Conservation (phyloP, 2,329 filamentous ascomycete genomes). For the Onygenales sp. region DNA sequence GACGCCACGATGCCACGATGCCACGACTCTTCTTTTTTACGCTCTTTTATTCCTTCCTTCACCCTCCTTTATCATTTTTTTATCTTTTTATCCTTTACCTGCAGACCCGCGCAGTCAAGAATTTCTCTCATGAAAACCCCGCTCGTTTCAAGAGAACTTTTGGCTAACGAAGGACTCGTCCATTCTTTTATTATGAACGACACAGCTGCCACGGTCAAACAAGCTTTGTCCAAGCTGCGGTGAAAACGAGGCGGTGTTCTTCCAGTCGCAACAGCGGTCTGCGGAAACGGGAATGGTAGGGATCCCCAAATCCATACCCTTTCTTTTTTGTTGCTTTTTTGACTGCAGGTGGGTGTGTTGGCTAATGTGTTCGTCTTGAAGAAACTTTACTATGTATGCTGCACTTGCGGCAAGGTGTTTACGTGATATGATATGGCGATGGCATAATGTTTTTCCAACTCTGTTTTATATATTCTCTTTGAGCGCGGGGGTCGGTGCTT, state of each 20-base stretch:
- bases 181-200: slow-evolving; percentile 8
- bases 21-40: no score
- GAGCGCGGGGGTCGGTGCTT: no score
- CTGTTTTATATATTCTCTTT: background rate
- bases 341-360: background rate
- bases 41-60: no score
- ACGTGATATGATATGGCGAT: slow-evolving; percentile 20
- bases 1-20: no score
- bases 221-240: slow-evolving; percentile 77
- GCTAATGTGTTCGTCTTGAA: slow-evolving; percentile 28
- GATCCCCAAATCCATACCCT: slow-evolving; percentile 7
- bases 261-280: slow-evolving; percentile 95
- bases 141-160: slow-evolving; percentile 14
- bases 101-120: background rate
- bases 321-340: background rate
- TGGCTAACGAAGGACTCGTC: slow-evolving; percentile 21
- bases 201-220: slow-evolving; percentile 77
- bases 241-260: slow-evolving; percentile 89
- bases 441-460: background rate
- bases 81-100: background rate
- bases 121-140: slow-evolving; percentile 35
- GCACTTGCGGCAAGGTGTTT: slow-evolving; percentile 84
- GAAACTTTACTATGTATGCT: slow-evolving; percentile 94
- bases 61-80: background rate
- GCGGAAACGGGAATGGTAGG: slow-evolving; percentile 97